These are phyloP conservation scores for Coniosporium tulheliwenetii DNA, from an alignment of 2,329 filamentous ascomycete species.

Conservation along the genomic window DNA sequence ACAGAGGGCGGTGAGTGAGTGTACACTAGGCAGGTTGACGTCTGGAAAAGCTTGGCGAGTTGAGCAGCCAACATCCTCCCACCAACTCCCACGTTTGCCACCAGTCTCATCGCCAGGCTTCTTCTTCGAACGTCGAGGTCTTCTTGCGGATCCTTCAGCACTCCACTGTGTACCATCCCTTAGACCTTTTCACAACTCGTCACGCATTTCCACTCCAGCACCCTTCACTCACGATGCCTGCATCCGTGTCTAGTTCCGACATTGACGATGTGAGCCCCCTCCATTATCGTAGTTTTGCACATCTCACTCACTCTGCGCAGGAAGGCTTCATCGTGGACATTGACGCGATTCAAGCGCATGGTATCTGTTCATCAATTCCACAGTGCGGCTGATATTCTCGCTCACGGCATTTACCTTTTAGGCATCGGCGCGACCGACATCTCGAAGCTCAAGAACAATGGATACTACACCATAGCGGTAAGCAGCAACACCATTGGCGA, in stretches of 20 bases:
- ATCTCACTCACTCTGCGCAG: constrained; percentile 9
- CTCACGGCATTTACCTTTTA: constrained; percentile 10
- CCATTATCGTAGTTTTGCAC: neutral
- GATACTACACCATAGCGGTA: constrained; percentile 49
- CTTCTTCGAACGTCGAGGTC: too few relatives aligned
- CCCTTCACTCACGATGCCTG: constrained; percentile 25
- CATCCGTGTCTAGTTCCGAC: constrained; percentile 36
- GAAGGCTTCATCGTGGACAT: constrained; percentile 48
- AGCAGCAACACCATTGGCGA: constrained; percentile 6
- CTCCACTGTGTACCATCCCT: too few relatives aligned
- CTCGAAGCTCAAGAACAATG: constrained; percentile 45
- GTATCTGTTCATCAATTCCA: constrained; percentile 15
- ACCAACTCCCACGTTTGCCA: too few relatives aligned
- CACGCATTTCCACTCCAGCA: too few relatives aligned
- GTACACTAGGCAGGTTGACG: too few relatives aligned
- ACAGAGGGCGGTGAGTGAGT: too few relatives aligned
- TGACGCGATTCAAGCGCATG: constrained; percentile 50
- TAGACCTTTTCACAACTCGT: too few relatives aligned
- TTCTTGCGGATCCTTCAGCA: too few relatives aligned
- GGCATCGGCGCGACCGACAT: constrained; percentile 52
- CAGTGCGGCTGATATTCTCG: constrained; percentile 3
- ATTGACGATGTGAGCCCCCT: constrained; percentile 29
- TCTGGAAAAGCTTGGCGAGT: too few relatives aligned
- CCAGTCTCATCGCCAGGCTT: too few relatives aligned
- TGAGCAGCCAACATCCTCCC: too few relatives aligned